Evolutionary conservation across 495 filamentous ascomycete species (phyloP), one percentile per base, ranked within the genome.

Genomic region (Hypoxylon cercidicola): DNA sequence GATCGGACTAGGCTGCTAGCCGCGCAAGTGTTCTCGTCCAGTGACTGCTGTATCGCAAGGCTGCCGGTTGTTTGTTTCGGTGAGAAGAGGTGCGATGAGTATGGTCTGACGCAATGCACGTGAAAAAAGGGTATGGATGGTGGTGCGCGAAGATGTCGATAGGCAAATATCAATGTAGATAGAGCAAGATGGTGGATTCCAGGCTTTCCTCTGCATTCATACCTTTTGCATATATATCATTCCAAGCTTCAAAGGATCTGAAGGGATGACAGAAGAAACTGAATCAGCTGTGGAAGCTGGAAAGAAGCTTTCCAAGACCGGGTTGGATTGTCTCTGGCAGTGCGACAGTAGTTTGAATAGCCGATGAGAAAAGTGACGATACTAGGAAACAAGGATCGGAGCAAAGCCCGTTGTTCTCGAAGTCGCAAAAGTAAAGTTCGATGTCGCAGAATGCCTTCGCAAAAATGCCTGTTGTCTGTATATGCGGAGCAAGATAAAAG

Each of bases 381-480:
- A 35, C 47, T 55, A 55, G 32, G 45, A 40, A 56, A 70, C 70
- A 70, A 66, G 69, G 69, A 39, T 46, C 19, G 12, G 35, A 47
- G 60, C 50, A 68, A 68, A 68, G 65, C 13, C 23, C 67, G 62
- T 74, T 74, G 71, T 74, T 69, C 62, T 72, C 71, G 69, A 72
- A 67, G 69, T 69, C 69, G 71, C 71, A 70, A 55, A 65, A 43
- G 34, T 57, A 52, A 68, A 47, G 55, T 49, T 72, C 60, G 69
- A 64, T 68, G 65, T 68, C 65, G 60, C 45, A 64, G 65, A 64
- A 44, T 51, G 56, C 47, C 40, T 55, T 28, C 25, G 25, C 25
- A 28, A 7, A 32, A 32, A 6, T 39, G 39, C 39, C 39, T 41
- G n/a, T 4, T n/a, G 3, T 13, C 6, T 3, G 16, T 43, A 43